Evolutionary conservation across 2,329 filamentous ascomycete genomes (phyloP).

Genomic region (Penicillium polonicum): DNA sequence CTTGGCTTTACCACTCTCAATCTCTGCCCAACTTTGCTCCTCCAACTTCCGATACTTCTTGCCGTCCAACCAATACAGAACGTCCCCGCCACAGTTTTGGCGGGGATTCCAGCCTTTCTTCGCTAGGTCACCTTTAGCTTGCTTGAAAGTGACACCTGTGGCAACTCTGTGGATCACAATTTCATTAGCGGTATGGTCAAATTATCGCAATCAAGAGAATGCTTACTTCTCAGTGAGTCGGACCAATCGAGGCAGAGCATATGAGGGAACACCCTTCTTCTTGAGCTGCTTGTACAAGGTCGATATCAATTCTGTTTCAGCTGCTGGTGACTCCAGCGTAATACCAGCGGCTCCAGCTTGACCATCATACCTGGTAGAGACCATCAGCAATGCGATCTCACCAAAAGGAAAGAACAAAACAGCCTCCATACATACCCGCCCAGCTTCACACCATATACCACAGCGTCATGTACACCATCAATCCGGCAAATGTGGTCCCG

Average conservation of each 20-base stretch:
- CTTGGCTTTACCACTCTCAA: conserved; percentile 47
- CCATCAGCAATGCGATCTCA: background rate
- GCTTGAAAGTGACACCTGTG: conserved; percentile 52
- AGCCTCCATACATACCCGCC: conserved; percentile 30
- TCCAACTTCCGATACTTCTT: conserved; percentile 42
- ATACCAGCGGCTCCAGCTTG: conserved; percentile 50
- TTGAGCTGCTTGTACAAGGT: conserved; percentile 41
- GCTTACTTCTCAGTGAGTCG: conserved; percentile 48
- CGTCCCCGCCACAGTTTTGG: conserved; percentile 35
- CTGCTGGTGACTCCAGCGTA: conserved; percentile 37
- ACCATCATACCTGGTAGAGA: conserved; percentile 45
- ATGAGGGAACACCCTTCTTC: conserved; percentile 47
- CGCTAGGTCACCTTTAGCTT: conserved; percentile 47
- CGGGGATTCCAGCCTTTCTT: conserved; percentile 45
- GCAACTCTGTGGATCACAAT: conserved; percentile 35
- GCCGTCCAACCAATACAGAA: conserved; percentile 48
- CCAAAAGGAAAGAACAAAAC: background rate
- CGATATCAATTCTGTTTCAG: conserved; percentile 39
- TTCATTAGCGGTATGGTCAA: background rate
- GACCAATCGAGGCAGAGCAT: conserved; percentile 49
- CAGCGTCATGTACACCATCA: conserved; percentile 43
- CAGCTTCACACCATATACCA: conserved; percentile 48
- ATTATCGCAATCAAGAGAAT: background rate
- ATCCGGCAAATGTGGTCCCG: conserved; percentile 46
- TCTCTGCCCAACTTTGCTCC: conserved; percentile 39